Percentiles rank a stretch among this genome's conserved stretches.
These are phyloP conservation scores for Pterocarpus macrocarpus DNA, from an alignment of 306 rosid genomes.

Conservation along the genomic window DNA sequence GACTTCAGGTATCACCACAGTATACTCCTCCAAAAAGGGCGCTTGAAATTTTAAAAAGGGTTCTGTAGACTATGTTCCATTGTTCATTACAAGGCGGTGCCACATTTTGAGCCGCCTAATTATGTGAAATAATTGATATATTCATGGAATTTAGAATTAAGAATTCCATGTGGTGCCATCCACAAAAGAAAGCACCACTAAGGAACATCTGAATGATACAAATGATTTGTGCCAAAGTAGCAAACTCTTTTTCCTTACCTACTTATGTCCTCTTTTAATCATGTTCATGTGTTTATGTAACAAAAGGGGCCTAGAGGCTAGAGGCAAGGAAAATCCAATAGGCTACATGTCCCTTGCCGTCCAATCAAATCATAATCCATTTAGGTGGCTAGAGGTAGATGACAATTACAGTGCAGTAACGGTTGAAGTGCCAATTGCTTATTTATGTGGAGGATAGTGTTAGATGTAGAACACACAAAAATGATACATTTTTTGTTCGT, in stretches of 20 bases:
- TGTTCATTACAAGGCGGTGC: conserved; percentile 41
- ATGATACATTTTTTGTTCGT: background rate
- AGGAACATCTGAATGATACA: conserved; percentile 51
- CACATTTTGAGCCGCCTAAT: conserved; percentile 40
- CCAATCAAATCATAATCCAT: conserved; percentile 53
- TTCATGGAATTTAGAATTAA: conserved; percentile 4
- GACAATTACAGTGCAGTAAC: conserved; percentile 37
- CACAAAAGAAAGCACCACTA: conserved; percentile 48
- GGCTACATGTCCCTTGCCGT: conserved; percentile 47
- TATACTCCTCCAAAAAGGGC: background rate
- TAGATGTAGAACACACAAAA: conserved; percentile 35
- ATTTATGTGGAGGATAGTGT: conserved; percentile 44
- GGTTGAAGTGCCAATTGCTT: conserved; percentile 24
- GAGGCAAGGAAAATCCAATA: conserved; percentile 29
- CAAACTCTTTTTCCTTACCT: conserved; percentile 8
- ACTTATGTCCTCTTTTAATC: conserved; percentile 44
- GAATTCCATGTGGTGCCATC: conserved; percentile 51
- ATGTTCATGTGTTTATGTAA: conserved; percentile 38
- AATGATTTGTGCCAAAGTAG: conserved; percentile 55
- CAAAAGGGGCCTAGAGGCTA: conserved; percentile 36
- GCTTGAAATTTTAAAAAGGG: conserved; percentile 19
- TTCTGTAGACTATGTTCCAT: background rate
- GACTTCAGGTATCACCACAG: conserved; percentile 37
- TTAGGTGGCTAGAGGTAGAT: conserved; percentile 47
- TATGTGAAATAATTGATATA: conserved; percentile 18